Conservation (phyloP, 1,284 basidiomycete genomes). For the Xerocomus nothofagi region DNA sequence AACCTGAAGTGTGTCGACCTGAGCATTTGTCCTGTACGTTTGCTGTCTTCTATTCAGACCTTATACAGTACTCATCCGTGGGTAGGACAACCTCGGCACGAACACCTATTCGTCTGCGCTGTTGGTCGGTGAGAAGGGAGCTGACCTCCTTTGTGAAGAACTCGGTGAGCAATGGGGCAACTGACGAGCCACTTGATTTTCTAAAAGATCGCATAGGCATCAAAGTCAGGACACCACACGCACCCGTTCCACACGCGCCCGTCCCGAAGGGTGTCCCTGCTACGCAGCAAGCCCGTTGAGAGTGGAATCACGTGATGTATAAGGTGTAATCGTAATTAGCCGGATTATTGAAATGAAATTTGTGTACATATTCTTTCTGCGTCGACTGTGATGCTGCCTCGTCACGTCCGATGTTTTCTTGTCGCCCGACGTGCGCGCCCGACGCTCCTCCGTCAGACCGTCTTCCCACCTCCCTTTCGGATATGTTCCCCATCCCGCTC, state of each 20-base stretch:
- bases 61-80: conserved; percentile 1
- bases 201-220: conserved; percentile 43
- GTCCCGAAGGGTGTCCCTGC: conserved; percentile 55
- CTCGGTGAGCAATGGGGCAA: conserved; percentile 54
- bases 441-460: conserved; percentile 3
- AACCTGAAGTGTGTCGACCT: conserved; percentile 71
- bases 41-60: not conserved
- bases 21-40: conserved; percentile 64
- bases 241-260: conserved; percentile 69
- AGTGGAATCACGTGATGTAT: too few species aligned
- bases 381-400: conserved; percentile 27
- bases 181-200: not conserved
- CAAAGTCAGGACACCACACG: conserved; percentile 61
- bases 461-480: conserved; percentile 43
- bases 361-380: not conserved
- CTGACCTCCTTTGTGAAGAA: conserved; percentile 59
- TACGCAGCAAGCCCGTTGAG: conserved; percentile 42
- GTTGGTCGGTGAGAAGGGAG: conserved; percentile 70
- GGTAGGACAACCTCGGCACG: conserved; percentile 66
- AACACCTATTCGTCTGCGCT: conserved; percentile 72
- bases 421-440: conserved; percentile 28
- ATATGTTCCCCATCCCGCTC: conserved; percentile 38
- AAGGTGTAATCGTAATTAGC: too few species aligned
- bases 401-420: conserved; percentile 34
- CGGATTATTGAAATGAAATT: not conserved